phyloP scores from a whole-genome alignment of 257 asterid genomes.

The Solanum lycopersicoides region DNA sequence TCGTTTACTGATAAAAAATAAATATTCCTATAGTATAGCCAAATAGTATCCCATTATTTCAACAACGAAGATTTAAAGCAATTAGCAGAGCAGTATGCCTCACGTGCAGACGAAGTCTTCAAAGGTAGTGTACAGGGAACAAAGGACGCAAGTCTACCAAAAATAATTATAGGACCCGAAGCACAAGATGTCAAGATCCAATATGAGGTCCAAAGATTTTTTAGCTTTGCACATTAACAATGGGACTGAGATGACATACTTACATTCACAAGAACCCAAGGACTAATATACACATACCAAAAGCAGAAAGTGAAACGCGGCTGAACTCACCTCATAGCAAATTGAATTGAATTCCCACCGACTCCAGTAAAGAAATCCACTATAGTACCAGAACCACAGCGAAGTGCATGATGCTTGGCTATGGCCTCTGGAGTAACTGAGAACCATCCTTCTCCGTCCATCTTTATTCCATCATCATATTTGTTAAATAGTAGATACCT shows the following conservation, averaged over 20 bases:
- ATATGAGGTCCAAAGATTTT: not conserved
- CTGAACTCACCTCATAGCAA: constrained; percentile 53
- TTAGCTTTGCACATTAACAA: not conserved
- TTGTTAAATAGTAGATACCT: constrained; percentile 70
- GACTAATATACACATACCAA: not conserved
- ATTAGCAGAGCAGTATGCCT: not conserved
- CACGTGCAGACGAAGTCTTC: not conserved
- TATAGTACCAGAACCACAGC: constrained; percentile 61
- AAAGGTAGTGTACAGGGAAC: not conserved
- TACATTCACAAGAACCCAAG: not conserved
- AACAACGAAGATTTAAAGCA: not conserved
- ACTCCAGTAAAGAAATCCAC: constrained; percentile 88
- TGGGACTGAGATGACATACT: not conserved
- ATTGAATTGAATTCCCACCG: constrained; percentile 94
- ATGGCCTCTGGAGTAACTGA: constrained; percentile 84
- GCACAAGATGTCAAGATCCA: not conserved
- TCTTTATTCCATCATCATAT: constrained; percentile 66
- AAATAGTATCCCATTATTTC: not conserved
- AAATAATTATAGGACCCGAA: not conserved
- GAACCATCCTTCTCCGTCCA: constrained; percentile 99
- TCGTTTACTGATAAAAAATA: not conserved
- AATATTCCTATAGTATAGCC: not conserved
- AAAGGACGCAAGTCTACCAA: not conserved
- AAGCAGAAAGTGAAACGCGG: not conserved
- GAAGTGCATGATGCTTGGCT: constrained; percentile 84